Evolutionary conservation across 345 rosid species (phyloP).

Genomic region (Eucalyptus regnans): DNA sequence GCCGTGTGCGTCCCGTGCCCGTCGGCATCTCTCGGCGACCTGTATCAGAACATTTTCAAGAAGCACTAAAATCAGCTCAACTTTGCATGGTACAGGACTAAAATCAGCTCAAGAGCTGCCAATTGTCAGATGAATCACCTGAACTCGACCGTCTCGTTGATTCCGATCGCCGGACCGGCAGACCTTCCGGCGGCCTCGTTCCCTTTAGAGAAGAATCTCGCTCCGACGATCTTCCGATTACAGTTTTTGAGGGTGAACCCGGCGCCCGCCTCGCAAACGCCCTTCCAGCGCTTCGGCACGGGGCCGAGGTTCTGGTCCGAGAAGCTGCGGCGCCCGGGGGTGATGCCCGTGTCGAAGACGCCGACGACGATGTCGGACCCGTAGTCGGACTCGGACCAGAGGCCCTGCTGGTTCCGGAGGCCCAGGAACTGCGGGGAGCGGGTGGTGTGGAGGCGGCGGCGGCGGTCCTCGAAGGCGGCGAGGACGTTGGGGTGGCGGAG

Average conservation of each 20-base stretch:
- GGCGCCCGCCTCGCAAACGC: slow-evolving; percentile 45
- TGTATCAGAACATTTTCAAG: neutral
- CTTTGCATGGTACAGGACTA: neutral
- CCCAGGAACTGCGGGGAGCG: slow-evolving; percentile 89
- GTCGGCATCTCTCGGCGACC: slow-evolving; percentile 79
- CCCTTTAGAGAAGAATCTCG: slow-evolving; percentile 70
- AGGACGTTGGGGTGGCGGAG: slow-evolving; percentile 55
- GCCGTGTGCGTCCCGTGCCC: slow-evolving; percentile 88
- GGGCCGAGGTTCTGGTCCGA: slow-evolving; percentile 68
- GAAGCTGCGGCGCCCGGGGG: slow-evolving; percentile 84
- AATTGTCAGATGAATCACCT: neutral
- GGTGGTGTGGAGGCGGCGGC: slow-evolving; percentile 74
- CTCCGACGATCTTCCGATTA: slow-evolving; percentile 69
- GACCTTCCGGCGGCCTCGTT: slow-evolving; percentile 44
- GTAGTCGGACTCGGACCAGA: slow-evolving; percentile 82
- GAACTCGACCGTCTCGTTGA: slow-evolving; percentile 68
- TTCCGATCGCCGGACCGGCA: slow-evolving; percentile 34
- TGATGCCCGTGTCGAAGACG: slow-evolving; percentile 72
- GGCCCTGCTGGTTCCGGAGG: slow-evolving; percentile 58
- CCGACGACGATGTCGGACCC: slow-evolving; percentile 87
- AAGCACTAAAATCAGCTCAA: neutral
- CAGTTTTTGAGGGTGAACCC: slow-evolving; percentile 31
- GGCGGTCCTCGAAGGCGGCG: slow-evolving; percentile 52
- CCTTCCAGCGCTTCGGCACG: slow-evolving; percentile 68
- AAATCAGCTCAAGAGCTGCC: neutral